phyloP scores from a whole-genome alignment of 495 filamentous ascomycete genomes.

The Talaromyces wortmannii region DNA sequence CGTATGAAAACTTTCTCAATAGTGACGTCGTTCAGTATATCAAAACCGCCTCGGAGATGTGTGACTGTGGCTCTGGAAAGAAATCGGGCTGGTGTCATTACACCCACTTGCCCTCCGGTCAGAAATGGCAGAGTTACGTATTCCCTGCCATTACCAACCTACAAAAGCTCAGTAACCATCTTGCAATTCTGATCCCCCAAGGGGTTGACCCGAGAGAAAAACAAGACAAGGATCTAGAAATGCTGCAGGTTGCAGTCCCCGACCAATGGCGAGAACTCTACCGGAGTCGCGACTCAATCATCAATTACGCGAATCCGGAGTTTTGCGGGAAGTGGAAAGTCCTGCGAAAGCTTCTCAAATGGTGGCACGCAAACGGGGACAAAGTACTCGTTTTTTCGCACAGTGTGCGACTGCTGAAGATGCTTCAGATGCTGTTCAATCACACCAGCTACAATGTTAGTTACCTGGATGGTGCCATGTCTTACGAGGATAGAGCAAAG shows the following conservation, averaged over 20 bases:
- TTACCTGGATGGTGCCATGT: conserved; percentile 84
- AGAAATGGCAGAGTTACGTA: conserved; percentile 68
- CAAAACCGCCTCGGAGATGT: conserved; percentile 55
- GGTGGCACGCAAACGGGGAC: conserved; percentile 85
- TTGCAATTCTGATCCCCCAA: conserved; percentile 80
- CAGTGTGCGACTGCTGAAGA: conserved; percentile 75
- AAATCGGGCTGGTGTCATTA: conserved; percentile 83
- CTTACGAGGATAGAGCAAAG: conserved; percentile 72
- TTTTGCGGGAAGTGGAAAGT: conserved; percentile 98
- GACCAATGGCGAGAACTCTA: conserved; percentile 73
- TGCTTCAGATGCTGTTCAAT: conserved; percentile 80
- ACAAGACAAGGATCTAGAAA: conserved; percentile 70
- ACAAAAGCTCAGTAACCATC: conserved; percentile 86
- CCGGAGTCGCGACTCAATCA: conserved; percentile 65
- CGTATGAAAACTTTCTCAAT: conserved; percentile 75
- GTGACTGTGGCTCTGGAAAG: conserved; percentile 61
- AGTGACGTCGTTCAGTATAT: conserved; percentile 68
- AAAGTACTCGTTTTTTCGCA: conserved; percentile 95
- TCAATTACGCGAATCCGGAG: conserved; percentile 80
- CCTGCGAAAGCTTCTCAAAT: conserved; percentile 74
- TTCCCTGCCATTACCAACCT: conserved; percentile 81
- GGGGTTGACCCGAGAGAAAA: conserved; percentile 64
- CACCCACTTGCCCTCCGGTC: conserved; percentile 46
- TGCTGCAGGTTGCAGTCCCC: conserved; percentile 69
- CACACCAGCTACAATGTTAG: conserved; percentile 87